These are phyloP conservation scores for Phaseolus lunatus DNA, from an alignment of 306 rosid species.

Conservation along the genomic window DNA sequence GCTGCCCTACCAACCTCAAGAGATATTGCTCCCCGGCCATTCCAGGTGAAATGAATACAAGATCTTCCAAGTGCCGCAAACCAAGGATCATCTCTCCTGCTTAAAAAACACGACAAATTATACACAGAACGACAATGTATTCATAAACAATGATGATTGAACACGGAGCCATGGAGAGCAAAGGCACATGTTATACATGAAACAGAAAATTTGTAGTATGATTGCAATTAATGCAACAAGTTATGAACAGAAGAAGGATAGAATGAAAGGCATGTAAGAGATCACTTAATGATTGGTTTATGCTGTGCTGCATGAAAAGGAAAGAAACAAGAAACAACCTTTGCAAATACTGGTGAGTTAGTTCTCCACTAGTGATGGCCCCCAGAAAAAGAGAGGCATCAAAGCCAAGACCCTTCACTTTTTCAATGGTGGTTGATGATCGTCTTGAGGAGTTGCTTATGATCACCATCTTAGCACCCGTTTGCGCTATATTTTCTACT, in stretches of 20 bases:
- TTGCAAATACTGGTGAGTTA: constrained; percentile 79
- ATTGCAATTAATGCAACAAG: constrained; percentile 8
- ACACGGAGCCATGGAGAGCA: not conserved
- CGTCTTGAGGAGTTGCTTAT: constrained; percentile 99
- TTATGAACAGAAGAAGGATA: no score
- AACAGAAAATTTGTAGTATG: not conserved
- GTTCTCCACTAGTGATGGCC: constrained; percentile 92
- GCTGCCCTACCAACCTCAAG: constrained; percentile 69
- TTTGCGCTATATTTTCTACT: constrained; percentile 79
- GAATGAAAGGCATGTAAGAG: no score
- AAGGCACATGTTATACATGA: not conserved
- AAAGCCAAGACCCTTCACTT: constrained; percentile 81
- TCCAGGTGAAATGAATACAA: constrained; percentile 96
- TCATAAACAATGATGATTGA: constrained; percentile 21
- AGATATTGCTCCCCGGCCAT: constrained; percentile 83
- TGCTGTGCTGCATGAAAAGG: not conserved
- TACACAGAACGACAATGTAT: constrained; percentile 11
- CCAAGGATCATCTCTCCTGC: constrained; percentile 95
- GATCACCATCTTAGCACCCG: constrained; percentile 90
- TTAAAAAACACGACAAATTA: constrained; percentile 27
- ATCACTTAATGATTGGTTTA: not conserved
- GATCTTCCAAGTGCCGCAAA: constrained; percentile 87
- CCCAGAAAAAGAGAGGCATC: constrained; percentile 85
- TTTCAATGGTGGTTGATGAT: constrained; percentile 77
- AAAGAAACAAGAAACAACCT: constrained; percentile 52